phyloP scores from a whole-genome alignment of 2,329 filamentous ascomycete genomes.

The Talaromyces sp. region DNA sequence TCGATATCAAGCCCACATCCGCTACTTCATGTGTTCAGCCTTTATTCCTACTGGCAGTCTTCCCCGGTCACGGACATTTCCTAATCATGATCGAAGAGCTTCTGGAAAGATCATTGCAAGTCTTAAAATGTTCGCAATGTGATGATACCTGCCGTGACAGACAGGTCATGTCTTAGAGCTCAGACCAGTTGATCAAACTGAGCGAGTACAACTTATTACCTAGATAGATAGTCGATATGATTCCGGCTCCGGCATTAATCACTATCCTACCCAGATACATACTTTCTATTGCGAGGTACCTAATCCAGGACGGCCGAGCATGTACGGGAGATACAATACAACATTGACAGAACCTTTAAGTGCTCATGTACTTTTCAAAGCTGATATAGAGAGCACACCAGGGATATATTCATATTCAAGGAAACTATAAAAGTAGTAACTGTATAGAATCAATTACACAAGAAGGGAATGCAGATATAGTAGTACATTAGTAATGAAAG shows the following conservation, averaged over 20 bases:
- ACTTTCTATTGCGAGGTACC: not conserved
- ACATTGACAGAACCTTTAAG: not conserved
- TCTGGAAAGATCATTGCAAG: not conserved
- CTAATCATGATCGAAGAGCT: not conserved
- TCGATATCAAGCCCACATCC: not conserved
- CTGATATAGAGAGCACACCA: not conserved
- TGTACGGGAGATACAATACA: not conserved
- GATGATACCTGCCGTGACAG: not conserved
- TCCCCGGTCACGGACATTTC: not conserved
- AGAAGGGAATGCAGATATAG: not conserved
- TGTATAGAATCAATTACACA: slow-evolving; percentile 14
- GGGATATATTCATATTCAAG: not conserved
- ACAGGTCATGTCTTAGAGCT: not conserved
- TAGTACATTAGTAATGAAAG: slow-evolving; percentile 20
- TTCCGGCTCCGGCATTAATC: not conserved
- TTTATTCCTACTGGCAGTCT: not conserved
- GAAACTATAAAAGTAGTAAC: not conserved
- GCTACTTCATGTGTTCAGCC: not conserved
- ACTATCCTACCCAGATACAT: not conserved
- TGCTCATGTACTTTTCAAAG: no score
- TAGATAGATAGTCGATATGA: not conserved
- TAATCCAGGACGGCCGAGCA: not conserved
- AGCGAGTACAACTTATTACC: not conserved
- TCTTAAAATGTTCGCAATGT: not conserved
- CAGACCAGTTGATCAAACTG: not conserved